These are phyloP conservation scores for Melampsora allii-populina DNA, from an alignment of 1,284 basidiomycete species.

Conservation along the genomic window DNA sequence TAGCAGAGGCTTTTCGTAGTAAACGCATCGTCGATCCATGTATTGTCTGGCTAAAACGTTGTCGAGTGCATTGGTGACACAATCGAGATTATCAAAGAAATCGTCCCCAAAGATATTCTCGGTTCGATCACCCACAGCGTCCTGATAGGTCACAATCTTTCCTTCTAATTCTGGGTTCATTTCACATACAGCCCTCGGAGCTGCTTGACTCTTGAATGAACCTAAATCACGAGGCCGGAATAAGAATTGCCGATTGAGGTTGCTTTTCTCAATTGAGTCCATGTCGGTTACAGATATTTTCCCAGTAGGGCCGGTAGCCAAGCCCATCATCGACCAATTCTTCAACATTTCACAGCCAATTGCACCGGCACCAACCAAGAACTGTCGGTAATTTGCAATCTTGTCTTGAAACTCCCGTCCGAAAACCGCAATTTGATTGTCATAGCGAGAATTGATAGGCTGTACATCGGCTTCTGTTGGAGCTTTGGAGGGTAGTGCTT, in stretches of 20 bases:
- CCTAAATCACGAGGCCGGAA: constrained; percentile 97
- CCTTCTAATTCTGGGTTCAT: constrained; percentile 94
- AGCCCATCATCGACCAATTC: constrained; percentile 99
- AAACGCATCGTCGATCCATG: constrained; percentile 98
- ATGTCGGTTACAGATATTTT: constrained; percentile 92
- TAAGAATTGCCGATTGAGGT: constrained; percentile 96
- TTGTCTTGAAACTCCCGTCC: constrained; percentile 90
- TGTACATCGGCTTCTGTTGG: constrained; percentile 75
- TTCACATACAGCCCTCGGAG: constrained; percentile 82
- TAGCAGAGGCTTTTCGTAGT: constrained; percentile 92
- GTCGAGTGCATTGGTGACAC: constrained; percentile 99
- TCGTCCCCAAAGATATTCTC: constrained; percentile 82
- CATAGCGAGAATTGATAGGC: constrained; percentile 75
- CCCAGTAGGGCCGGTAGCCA: constrained; percentile 76
- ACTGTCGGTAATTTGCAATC: constrained; percentile 85
- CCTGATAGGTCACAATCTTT: constrained; percentile 85
- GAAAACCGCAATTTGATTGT: constrained; percentile 93
- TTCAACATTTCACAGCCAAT: constrained; percentile 99
- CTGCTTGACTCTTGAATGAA: constrained; percentile 96
- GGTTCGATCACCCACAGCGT: constrained; percentile 87
- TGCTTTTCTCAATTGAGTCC: constrained; percentile 99
- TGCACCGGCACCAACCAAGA: constrained; percentile 95
- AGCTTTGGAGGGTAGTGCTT: constrained; percentile 72
- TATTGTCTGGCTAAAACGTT: constrained; percentile 92
- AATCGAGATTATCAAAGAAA: constrained; percentile 84